Base-by-base conservation (phyloP, 1,284 basidiomycete genomes). In the Apiotrichum sp. region DNA sequence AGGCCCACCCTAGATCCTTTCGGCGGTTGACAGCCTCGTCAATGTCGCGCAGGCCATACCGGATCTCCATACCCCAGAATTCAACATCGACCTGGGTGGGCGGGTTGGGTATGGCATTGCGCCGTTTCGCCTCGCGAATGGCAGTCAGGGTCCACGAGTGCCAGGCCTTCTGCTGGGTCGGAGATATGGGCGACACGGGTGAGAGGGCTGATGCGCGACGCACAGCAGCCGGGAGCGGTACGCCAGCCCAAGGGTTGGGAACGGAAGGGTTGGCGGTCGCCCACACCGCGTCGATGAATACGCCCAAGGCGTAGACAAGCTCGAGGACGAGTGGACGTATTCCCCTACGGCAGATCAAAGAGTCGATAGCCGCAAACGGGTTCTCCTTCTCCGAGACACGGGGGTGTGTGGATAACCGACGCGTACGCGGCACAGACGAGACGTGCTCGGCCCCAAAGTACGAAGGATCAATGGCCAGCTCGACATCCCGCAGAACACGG, bases 211-310 rank as follows among this genome's bases (percentile, higher is more conserved):
- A 54, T 4, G 47, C 32, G 8, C 50, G 50, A n/a, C 50, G 40
- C 39, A 33, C 31, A 3, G 47, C 44, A 14, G 40, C 35, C 16
- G 39, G 10, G 8, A 47, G 49, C 14, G 47, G 59, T 29, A 50
- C 50, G 16, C 49, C 54, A 13, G 58, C 50, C 63, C 61, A 63
- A 0, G 63, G 61, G 38, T 55, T 60, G 7, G 52, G 48, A 16
- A 41, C 36, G 10, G 58, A 49, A 0, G 70, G 67, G 51, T 66
- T 62, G 0, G 54, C 52, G 0, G 61, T 56, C 31, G 47, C 62
- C 72, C 72, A 74, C 8, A 72, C 65, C 4, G 67, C 68, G 51
- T 72, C 71, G 47, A 74, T 53, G 49, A 68, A 73, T 33, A 69
- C 67, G 0, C 72, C 71, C 6, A 74, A 55, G 6, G 71, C 66